phyloP scores from a whole-genome alignment of 176 grass and related monocot genomes.

The Phragmites australis region DNA sequence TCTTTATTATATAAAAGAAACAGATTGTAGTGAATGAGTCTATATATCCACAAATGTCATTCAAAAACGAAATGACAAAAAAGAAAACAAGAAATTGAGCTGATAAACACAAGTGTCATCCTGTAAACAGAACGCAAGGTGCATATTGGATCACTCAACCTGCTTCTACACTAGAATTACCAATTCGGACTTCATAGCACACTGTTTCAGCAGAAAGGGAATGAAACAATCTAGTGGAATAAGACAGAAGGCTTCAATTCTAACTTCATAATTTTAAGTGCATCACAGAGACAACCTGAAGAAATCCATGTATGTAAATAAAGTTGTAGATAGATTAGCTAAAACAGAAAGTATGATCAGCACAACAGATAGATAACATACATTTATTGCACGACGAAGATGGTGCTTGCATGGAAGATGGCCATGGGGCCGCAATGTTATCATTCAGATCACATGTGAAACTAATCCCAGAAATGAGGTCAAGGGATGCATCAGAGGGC shows the following conservation, averaged over 20 bases:
- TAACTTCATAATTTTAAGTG: conserved; percentile 2
- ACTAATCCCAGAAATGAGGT: conserved; percentile 74
- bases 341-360: conserved; percentile 14
- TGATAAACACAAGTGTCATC: not conserved
- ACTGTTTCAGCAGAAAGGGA: conserved; percentile 21
- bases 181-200: not conserved
- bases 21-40: not conserved
- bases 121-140: not conserved
- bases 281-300: conserved; percentile 6
- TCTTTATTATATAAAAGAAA: not conserved
- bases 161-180: not conserved
- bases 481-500: conserved; percentile 91
- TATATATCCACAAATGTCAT: not conserved
- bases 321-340: conserved; percentile 6
- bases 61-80: not conserved
- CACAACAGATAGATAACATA: conserved; percentile 47
- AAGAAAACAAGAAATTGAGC: not conserved
- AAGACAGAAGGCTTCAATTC: not conserved
- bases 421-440: conserved; percentile 97
- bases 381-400: conserved; percentile 88
- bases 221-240: not conserved
- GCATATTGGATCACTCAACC: not conserved
- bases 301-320: not conserved
- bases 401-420: conserved; percentile 62
- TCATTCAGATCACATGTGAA: conserved; percentile 99